These are phyloP conservation scores for Zygosaccharomyces pseudobailii DNA, from an alignment of 1,139 yeast species.

Conservation along the genomic window DNA sequence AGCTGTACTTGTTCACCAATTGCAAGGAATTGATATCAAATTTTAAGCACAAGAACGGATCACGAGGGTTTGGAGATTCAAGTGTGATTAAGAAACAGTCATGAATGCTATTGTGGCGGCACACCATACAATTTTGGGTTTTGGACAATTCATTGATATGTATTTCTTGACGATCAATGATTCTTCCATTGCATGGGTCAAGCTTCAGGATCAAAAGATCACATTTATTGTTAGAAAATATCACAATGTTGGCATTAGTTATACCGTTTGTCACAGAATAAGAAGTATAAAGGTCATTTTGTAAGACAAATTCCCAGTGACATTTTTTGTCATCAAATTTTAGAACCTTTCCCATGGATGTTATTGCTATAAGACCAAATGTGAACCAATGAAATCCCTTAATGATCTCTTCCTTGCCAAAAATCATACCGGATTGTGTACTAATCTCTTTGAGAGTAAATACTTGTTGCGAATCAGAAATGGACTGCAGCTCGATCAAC, in stretches of 20 bases:
- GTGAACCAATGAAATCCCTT: conserved; percentile 54
- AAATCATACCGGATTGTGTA: conserved; percentile 25
- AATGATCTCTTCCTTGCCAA: conserved; percentile 51
- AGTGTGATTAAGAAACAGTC: conserved; percentile 40
- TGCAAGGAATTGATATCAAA: conserved; percentile 31
- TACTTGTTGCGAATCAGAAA: conserved; percentile 26
- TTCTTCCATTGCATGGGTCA: conserved; percentile 25
- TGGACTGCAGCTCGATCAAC: conserved; percentile 47
- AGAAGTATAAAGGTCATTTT: conserved; percentile 38
- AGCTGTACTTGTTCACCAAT: conserved; percentile 19
- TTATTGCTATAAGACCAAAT: conserved; percentile 47
- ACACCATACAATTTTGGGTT: conserved; percentile 49
- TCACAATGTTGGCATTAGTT: conserved; percentile 38
- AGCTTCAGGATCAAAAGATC: conserved; percentile 46
- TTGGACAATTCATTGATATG: conserved; percentile 37
- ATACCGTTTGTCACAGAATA: conserved; percentile 52
- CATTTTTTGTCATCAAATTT: conserved; percentile 29
- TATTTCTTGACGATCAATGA: conserved; percentile 14
- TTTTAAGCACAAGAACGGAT: conserved; percentile 48
- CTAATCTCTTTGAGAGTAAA: conserved; percentile 38
- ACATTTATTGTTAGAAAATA: conserved; percentile 53
- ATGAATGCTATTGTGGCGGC: conserved; percentile 27
- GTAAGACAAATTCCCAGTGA: conserved; percentile 36
- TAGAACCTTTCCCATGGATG: conserved; percentile 58
- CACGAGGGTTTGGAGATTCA: conserved; percentile 67